Percentiles rank a stretch among this genome's conserved stretches.
Evolutionary conservation across 768 basidiomycete species (phyloP).

Genomic region (Trametes cingulata): DNA sequence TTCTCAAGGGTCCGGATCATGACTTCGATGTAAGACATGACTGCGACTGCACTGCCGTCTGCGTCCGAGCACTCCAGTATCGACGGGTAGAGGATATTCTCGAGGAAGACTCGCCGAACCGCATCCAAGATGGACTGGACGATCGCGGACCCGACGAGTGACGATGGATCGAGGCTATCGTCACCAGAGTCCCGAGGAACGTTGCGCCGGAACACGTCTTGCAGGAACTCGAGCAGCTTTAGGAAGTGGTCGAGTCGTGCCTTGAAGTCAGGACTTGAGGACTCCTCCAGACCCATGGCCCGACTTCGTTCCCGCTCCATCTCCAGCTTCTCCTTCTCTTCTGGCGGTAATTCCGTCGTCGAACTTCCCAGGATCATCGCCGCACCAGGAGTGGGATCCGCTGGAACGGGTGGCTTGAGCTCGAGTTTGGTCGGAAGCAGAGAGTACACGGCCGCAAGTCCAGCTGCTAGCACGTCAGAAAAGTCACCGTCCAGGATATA

Average conservation of each 20-base stretch:
- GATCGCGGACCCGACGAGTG: slow-evolving; percentile 76
- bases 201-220: slow-evolving; percentile 82
- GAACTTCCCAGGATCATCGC: slow-evolving; percentile 75
- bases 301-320: slow-evolving; percentile 51
- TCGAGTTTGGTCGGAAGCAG: slow-evolving; percentile 85
- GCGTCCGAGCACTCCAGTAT: slow-evolving; percentile 89
- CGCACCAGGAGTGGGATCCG: slow-evolving; percentile 42
- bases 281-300: slow-evolving; percentile 73
- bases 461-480: slow-evolving; percentile 94
- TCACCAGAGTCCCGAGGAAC: slow-evolving; percentile 39
- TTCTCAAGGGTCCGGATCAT: slow-evolving; percentile 75
- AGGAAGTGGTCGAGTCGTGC: slow-evolving; percentile 84
- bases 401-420: slow-evolving; percentile 49
- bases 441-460: slow-evolving; percentile 91
- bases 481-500: slow-evolving; percentile 97
- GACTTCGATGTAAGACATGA: slow-evolving; percentile 93
- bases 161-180: slow-evolving; percentile 56
- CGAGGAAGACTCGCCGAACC: slow-evolving; percentile 82
- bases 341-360: slow-evolving; percentile 48
- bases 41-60: slow-evolving; percentile 95
- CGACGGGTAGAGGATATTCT: slow-evolving; percentile 91
- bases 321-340: slow-evolving; percentile 54
- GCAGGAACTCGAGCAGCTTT: slow-evolving; percentile 87
- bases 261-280: slow-evolving; percentile 73
- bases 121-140: slow-evolving; percentile 82